phyloP scores from a whole-genome alignment of 148 eudicot species.

The Polygonum aviculare region DNA sequence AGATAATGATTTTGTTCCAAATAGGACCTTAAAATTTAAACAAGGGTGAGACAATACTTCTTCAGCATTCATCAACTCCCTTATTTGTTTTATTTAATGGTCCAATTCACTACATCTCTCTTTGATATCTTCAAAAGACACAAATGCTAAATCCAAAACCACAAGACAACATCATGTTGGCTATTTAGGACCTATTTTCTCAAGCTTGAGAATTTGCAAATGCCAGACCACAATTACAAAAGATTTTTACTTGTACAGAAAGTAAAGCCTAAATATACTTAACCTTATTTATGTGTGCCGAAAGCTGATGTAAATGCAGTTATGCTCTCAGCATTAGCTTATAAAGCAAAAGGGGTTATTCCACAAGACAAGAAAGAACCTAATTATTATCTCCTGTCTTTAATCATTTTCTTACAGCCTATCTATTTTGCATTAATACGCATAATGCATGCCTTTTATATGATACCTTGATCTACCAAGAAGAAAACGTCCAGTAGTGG shows the following conservation, averaged over 20 bases:
- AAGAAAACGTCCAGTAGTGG: conserved; percentile 98
- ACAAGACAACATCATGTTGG: not conserved
- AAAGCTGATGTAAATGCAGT: not conserved
- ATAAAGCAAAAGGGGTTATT: conserved; percentile 1
- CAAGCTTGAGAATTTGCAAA: not conserved
- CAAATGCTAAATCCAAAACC: not conserved
- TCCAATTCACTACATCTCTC: not conserved
- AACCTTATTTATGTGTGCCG: not conserved
- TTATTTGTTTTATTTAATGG: not conserved
- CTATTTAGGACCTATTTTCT: not conserved
- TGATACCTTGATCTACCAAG: conserved; percentile 93
- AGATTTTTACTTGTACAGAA: not conserved
- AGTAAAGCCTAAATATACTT: not conserved
- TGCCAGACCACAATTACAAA: not conserved
- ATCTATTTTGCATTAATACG: not conserved
- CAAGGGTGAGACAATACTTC: not conserved
- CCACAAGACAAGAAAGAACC: not conserved
- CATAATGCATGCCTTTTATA: not conserved
- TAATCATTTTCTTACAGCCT: not conserved
- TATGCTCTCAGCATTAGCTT: not conserved
- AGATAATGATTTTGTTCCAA: not conserved
- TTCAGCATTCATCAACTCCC: not conserved
- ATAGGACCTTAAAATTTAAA: not conserved
- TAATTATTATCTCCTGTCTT: not conserved
- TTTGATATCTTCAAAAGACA: not conserved